Evolutionary conservation across 306 rosid species (phyloP), one percentile per base, ranked within the genome.

Genomic region (Styphnolobium japonicum): DNA sequence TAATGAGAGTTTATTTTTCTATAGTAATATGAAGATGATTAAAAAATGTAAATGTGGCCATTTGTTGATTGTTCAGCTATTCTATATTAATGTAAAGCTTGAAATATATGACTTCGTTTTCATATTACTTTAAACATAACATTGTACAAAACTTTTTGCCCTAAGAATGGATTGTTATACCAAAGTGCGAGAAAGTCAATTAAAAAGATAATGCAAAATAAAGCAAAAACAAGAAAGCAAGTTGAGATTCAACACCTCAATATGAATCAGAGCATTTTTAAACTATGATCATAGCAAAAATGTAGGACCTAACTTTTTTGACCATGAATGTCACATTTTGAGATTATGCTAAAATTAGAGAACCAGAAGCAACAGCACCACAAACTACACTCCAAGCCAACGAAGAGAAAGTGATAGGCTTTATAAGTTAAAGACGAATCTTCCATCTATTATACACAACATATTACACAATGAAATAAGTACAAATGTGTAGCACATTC

Each of bases 351-450:
- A 40, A 70, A 61, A 49, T 18, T 65, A 72, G n/a, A 57, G 34
- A 87, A 95, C 99, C 99, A 57, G 99, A 95, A 75, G 99, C 98
- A 80, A 98, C 99, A 79, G 99, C 99, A 61, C 99, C 99, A 70
- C 99, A 95, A 55, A 91, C 92, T 73, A 95, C 94, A 48, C 99
- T 98, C 99, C 99, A 95, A 39, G 93, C 92, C 83, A 95, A 87
- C 31, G 99, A 98, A 68, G 99, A 97, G 98, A 98, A 95, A 74
- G 99, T 93, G 62, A 95, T 96, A 63, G 99, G 99, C 84, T 95
- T 95, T 67, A 97, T 95, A 58, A 95, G 89, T 88, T 95, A 98
- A 82, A 95, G 99, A 55, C 99, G 96, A 76, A 95, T 85, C 90
- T 95, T 95, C 98, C 99, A 95, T 80, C 68, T 95, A 69, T 95